Conservation (phyloP, 2,329 filamentous ascomycete genomes). For the Ophiostoma ulmi region DNA sequence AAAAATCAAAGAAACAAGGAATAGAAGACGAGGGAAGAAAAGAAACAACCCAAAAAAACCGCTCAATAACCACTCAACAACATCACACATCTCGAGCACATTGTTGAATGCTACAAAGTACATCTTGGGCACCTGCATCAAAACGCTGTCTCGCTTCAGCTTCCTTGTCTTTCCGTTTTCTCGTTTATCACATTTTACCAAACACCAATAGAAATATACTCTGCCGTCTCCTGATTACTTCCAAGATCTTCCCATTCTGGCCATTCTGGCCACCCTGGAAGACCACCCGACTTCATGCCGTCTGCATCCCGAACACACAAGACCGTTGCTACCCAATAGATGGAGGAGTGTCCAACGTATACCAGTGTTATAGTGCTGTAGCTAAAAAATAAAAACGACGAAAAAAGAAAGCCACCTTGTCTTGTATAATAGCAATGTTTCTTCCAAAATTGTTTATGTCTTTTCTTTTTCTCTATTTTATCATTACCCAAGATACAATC, state of each 20-base stretch:
- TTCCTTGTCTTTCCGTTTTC: not conserved
- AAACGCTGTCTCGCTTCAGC: not conserved
- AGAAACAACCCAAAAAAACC: not conserved
- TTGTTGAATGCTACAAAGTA: not conserved
- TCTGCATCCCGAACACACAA: not conserved
- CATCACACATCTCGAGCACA: conserved; percentile 1
- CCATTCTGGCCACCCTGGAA: not conserved
- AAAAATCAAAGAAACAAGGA: not conserved
- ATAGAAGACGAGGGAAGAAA: too few relatives aligned
- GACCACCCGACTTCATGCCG: conserved; percentile 10
- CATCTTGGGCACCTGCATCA: not conserved
- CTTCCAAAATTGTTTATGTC: not conserved
- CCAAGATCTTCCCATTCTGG: not conserved
- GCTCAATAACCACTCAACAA: not conserved
- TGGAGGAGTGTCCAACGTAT: not conserved
- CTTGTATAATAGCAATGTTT: not conserved
- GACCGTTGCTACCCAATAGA: conserved; percentile 10
- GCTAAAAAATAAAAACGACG: not conserved
- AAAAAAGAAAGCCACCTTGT: not conserved
- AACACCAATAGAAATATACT: conserved; percentile 7
- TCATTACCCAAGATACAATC: not conserved
- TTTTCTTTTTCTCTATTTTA: not conserved
- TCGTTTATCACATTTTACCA: not conserved
- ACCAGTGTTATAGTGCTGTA: not conserved
- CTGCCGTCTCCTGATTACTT: conserved; percentile 5